These are phyloP conservation scores for Vaccinium macrocarpon DNA, from an alignment of 148 eudicot species.

Conservation along the genomic window DNA sequence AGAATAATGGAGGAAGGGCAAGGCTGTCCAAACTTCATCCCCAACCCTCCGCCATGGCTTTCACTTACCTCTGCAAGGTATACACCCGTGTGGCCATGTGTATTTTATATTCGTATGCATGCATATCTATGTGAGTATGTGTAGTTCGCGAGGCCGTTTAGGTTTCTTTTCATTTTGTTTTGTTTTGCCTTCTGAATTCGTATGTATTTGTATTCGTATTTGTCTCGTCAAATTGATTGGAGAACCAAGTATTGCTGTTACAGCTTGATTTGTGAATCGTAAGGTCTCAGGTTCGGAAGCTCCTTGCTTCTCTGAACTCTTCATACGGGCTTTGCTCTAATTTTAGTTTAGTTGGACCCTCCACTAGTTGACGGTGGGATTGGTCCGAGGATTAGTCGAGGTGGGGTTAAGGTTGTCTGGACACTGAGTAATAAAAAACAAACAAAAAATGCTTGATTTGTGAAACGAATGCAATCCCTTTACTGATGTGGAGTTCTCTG, in stretches of 20 bases:
- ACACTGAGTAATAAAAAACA: too few relatives aligned
- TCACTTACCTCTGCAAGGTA: slow-evolving; percentile 1
- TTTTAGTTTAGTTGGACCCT: too few relatives aligned
- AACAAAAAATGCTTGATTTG: background rate
- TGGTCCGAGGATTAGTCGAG: too few relatives aligned
- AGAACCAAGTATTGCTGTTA: background rate
- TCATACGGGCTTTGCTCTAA: too few relatives aligned
- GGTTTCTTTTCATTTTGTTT: background rate
- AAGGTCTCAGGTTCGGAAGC: too few relatives aligned
- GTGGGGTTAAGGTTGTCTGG: too few relatives aligned
- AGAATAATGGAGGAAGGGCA: slow-evolving; percentile 12
- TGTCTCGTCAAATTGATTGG: background rate
- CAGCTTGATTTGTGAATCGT: background rate
- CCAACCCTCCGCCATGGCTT: slow-evolving; percentile 18
- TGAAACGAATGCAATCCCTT: background rate
- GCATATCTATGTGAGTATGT: too few relatives aligned
- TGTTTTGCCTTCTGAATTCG: background rate
- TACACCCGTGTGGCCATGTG: background rate
- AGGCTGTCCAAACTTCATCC: slow-evolving; percentile 1
- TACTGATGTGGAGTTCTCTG: background rate
- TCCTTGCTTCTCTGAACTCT: too few relatives aligned
- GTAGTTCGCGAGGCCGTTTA: too few relatives aligned
- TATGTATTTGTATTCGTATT: background rate
- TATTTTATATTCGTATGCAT: background rate
- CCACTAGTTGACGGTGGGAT: too few relatives aligned